Evolutionary conservation across 257 asterid species (phyloP), one percentile per base, ranked within the genome.

Genomic region (Forsythia suspensa): DNA sequence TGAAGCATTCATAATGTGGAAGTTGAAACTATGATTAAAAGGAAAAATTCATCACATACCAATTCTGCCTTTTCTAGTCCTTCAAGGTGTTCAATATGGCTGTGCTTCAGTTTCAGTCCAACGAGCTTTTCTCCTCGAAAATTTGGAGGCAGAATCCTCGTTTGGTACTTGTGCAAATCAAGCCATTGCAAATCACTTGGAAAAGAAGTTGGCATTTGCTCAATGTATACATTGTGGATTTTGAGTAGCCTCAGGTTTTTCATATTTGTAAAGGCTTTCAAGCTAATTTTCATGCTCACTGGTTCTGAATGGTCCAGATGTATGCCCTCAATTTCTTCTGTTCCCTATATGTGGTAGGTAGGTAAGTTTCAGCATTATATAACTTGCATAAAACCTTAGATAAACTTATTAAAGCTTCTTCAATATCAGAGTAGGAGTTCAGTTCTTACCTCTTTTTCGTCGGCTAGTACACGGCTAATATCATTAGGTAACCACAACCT

Each of bases 91-190:
- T 3, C 70, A 67, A 73, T 65, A n/a, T 48, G 39, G 70, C 79
- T 76, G 44, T 59, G 73, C 2, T 29, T 10, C 46, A 79, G 13
- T 41, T 66, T 70, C 39, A 79, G 69, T 51, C 68, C 74, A 48
- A 66, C 79, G 42, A 79, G 77, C 61, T 79, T 48, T 66, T 79
- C 82, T 46, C 52, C 78, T 13, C 1, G 70, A 66, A 79, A 79
- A 36, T 39, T 72, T 51, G 12, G 69, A 44, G 80, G 76, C 52
- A 77, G 76, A 21, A 52, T 67, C 12, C 68, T 4, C 8, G 41
- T 46, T 29, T 67, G 55, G 24, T 67, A 77, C 51, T 70, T 70
- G 68, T 70, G 76, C 80, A 74, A 77, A 20, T 24, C 70, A 40
- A 77, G 70, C 80, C 80, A 77, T 10, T 77, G 80, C 55, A 77